Percentiles rank a stretch among this genome's conserved stretches.
Evolutionary conservation across 2,329 filamentous ascomycete species (phyloP).

Genomic region (Periglandula ipomoeae): DNA sequence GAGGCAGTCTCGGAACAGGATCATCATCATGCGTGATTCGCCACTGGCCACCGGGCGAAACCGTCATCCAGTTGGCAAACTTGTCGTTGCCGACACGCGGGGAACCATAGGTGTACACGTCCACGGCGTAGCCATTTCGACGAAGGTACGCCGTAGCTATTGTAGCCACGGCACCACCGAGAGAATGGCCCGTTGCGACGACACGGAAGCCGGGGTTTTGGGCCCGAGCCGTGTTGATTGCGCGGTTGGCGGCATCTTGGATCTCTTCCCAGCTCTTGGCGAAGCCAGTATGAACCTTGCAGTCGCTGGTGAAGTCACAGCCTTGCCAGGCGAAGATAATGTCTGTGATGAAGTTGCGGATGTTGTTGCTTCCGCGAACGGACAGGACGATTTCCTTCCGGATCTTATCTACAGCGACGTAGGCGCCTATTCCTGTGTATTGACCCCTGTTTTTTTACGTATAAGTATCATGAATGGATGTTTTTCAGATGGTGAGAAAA

Average conservation of each 20-base stretch:
- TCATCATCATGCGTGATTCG: constrained; percentile 61
- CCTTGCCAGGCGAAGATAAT: constrained; percentile 21
- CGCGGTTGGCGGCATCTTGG: constrained; percentile 27
- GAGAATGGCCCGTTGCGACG: constrained; percentile 57
- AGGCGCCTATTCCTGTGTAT: constrained; percentile 37
- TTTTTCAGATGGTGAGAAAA: too few relatives aligned
- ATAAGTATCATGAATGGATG: too few relatives aligned
- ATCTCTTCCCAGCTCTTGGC: constrained; percentile 49
- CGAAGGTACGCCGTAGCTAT: constrained; percentile 50
- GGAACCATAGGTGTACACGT: constrained; percentile 58
- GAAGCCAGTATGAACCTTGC: constrained; percentile 50
- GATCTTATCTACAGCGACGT: constrained; percentile 39
- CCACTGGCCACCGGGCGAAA: constrained; percentile 43
- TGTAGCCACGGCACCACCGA: constrained; percentile 56
- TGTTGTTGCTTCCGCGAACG: constrained; percentile 47
- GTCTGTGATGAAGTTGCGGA: constrained; percentile 55
- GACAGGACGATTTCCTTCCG: constrained; percentile 48
- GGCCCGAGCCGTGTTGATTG: constrained; percentile 32
- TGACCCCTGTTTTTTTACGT: constrained; percentile 22
- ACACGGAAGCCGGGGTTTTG: constrained; percentile 43
- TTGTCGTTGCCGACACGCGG: constrained; percentile 54
- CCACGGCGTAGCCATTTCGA: constrained; percentile 31
- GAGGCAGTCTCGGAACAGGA: constrained; percentile 59
- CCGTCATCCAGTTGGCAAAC: constrained; percentile 44
- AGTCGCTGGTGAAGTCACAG: constrained; percentile 29